These are phyloP conservation scores for Oropetium thomaeum DNA, from an alignment of 176 grass and related monocot species.

Conservation along the genomic window DNA sequence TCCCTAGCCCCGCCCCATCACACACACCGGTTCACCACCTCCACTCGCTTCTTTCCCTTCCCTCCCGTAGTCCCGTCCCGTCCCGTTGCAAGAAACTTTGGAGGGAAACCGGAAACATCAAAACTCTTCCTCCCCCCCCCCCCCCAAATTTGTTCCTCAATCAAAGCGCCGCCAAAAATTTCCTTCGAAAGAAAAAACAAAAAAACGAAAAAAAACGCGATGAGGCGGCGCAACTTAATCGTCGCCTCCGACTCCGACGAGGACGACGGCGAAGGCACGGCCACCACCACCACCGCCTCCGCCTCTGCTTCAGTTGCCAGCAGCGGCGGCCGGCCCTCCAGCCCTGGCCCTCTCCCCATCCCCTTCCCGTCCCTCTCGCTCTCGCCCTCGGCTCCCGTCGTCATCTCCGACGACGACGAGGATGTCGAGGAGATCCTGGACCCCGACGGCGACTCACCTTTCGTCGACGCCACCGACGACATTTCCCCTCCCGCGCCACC, in stretches of 20 bases:
- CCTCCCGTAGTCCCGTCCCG: no score
- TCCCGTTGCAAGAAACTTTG: no score
- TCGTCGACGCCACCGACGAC: conserved; percentile 58
- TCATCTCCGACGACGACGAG: conserved; percentile 70
- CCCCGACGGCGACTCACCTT: conserved; percentile 44
- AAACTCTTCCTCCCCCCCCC: not conserved
- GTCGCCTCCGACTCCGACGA: conserved; percentile 66
- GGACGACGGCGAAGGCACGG: conserved; percentile 24
- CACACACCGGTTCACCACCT: no score
- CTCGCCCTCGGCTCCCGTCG: conserved; percentile 31
- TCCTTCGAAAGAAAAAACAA: no score
- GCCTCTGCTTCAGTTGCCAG: conserved; percentile 8
- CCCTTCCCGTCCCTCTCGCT: conserved; percentile 14
- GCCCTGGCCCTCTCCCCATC: conserved; percentile 8
- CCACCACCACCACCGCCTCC: not conserved
- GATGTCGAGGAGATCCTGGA: conserved; percentile 28
- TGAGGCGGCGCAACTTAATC: conserved; percentile 48
- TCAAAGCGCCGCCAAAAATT: conserved; percentile 15
- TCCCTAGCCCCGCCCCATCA: rapidly evolving
- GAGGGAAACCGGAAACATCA: conserved; percentile 32
- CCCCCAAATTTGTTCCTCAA: not conserved
- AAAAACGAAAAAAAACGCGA: not conserved
- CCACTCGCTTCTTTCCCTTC: not conserved
- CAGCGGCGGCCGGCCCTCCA: conserved; percentile 9
- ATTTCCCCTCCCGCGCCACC: conserved; percentile 41